Evolutionary conservation across 225 moss, liverwort and hornwort genomes (phyloP).

Genomic region (Bryoerythrophyllum caledonicum): DNA sequence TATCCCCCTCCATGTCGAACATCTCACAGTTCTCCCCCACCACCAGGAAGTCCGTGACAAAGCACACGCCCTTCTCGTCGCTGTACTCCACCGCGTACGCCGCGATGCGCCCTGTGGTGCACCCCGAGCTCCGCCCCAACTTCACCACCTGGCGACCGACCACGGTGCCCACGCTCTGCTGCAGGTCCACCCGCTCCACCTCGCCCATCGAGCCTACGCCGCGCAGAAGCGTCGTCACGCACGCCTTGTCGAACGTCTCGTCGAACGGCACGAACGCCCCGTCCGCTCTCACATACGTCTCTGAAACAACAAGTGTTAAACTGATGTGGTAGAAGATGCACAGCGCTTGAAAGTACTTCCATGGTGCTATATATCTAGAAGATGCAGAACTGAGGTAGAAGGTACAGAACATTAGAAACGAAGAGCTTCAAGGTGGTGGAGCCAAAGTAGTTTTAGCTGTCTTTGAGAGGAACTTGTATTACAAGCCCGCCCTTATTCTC

Average conservation of each 20-base stretch:
- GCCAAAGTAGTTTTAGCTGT: too few species aligned
- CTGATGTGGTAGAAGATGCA: background rate
- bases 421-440: too few species aligned
- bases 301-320: background rate
- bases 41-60: conserved; percentile 42
- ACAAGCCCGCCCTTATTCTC: too few species aligned
- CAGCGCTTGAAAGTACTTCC: background rate
- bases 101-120: conserved; percentile 35
- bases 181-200: conserved; percentile 39
- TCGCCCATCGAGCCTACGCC: conserved; percentile 42
- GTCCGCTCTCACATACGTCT: conserved; percentile 43
- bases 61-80: conserved; percentile 40
- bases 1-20: conserved; percentile 48
- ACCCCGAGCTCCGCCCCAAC: conserved; percentile 45
- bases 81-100: conserved; percentile 48
- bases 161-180: conserved; percentile 25
- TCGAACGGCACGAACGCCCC: conserved; percentile 44
- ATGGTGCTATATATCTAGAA: too few species aligned
- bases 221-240: conserved; percentile 30
- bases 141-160: conserved; percentile 40
- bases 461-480: too few species aligned
- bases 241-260: conserved; percentile 32
- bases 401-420: too few species aligned
- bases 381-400: too few species aligned
- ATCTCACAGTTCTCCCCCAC: conserved; percentile 34